Conservation (phyloP, 192 early-diverging fungal species). For the Podila clonocystis region DNA sequence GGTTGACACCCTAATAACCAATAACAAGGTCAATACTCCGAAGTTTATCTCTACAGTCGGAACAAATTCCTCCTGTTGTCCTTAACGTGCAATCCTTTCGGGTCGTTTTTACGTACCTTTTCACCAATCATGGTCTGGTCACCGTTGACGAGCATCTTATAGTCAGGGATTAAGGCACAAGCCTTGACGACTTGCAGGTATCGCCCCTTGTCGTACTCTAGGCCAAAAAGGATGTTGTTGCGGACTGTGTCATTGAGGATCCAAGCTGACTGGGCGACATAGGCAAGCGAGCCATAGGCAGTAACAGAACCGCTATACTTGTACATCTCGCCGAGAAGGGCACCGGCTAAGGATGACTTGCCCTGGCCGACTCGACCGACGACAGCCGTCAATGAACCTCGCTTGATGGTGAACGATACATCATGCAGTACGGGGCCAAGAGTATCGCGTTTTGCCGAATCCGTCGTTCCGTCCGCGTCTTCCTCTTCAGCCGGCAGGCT, state of each 20-base stretch:
- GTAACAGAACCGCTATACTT: conserved; percentile 32
- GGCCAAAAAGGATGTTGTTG: conserved; percentile 94
- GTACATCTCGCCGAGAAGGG: conserved; percentile 64
- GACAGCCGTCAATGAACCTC: conserved; percentile 55
- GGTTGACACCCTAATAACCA: conserved; percentile 75
- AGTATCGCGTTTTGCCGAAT: too few species aligned
- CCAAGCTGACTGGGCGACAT: conserved; percentile 78
- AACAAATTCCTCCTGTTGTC: too few species aligned
- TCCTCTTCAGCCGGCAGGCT: too few species aligned
- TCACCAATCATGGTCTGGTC: conserved; percentile 94
- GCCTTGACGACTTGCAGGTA: conserved; percentile 68
- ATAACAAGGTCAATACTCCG: too few species aligned
- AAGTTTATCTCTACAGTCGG: too few species aligned
- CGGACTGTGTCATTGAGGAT: conserved; percentile 92
- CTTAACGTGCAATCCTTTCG: too few species aligned
- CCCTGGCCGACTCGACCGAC: conserved; percentile 64
- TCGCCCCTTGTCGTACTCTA: conserved; percentile 70
- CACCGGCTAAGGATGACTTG: conserved; percentile 62
- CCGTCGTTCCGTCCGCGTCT: too few species aligned
- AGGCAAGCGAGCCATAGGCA: conserved; percentile 35
- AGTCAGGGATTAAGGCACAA: conserved; percentile 86
- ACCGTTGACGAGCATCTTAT: conserved; percentile 84
- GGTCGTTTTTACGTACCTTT: conserved; percentile 38
- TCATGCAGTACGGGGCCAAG: conserved; percentile 37
- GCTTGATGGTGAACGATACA: conserved; percentile 53